Percentiles rank a stretch among this genome's conserved stretches.
phyloP scores from a whole-genome alignment of 495 filamentous ascomycete genomes.

The Halenospora varia region DNA sequence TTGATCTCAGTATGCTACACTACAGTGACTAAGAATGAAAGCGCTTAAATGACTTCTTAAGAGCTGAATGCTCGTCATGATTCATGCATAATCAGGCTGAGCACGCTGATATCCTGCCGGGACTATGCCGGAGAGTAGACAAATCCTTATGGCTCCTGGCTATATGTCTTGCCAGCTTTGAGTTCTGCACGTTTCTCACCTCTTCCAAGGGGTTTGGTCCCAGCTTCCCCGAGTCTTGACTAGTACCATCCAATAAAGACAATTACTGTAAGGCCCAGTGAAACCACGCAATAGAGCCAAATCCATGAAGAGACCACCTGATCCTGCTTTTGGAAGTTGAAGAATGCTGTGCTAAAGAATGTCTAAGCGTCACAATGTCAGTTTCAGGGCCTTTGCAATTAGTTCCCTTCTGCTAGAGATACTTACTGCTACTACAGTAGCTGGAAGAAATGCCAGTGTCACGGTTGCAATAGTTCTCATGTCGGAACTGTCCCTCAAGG shows the following conservation, averaged over 20 bases:
- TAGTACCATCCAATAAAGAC: background rate
- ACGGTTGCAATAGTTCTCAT: background rate
- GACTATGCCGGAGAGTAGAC: too few species aligned
- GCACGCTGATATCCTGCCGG: too few species aligned
- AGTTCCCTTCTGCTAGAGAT: background rate
- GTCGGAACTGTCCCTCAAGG: background rate
- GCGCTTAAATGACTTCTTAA: too few species aligned
- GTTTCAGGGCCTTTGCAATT: background rate
- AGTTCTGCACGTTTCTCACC: too few species aligned
- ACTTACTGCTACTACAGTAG: background rate
- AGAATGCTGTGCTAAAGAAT: background rate
- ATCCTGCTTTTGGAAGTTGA: background rate
- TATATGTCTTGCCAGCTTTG: too few species aligned
- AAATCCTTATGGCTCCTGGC: too few species aligned
- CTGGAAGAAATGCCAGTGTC: background rate
- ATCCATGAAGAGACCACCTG: background rate
- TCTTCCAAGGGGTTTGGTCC: background rate
- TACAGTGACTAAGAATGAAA: too few species aligned
- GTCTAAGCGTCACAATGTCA: background rate
- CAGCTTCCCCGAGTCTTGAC: background rate
- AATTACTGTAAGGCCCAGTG: background rate
- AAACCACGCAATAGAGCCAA: background rate
- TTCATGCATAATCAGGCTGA: too few species aligned
- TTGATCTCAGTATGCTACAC: too few species aligned
- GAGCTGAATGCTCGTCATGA: too few species aligned